Evolutionary conservation across 1,284 basidiomycete genomes (phyloP), one percentile per base, ranked within the genome.

Genomic region (Cystobasidium sp.): DNA sequence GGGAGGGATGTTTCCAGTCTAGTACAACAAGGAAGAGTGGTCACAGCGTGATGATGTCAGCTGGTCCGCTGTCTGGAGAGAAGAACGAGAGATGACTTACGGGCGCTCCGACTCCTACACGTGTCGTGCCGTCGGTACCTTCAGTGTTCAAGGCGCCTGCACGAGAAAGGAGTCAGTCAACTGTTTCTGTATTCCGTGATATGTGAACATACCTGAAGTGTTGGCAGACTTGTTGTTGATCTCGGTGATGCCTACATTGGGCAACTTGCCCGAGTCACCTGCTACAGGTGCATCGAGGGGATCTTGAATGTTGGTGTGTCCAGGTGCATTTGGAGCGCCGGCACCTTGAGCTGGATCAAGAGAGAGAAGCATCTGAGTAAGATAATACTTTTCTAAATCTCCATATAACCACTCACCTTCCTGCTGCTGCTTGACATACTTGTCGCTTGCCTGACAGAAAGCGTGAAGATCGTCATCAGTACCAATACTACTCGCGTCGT

Each of bases 1-100:
- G 10, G 49, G 47, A 59, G 70, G 70, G 44, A 73, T 66, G 63
- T 73, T 73, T 31, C 52, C 70, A 43, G 70, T 73, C 70, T 73
- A 52, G 41, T 22, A 56, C 18, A 14, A 39, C 16, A 67, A 49
- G n/a, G 7, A 39, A 20, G 1, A 18, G 24, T 43, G 6, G 47
- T 67, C 9, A 43, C 22, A 37, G 20, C 6, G 5, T 12, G 24
- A 22, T 31, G 39, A 37, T 16, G 16, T 51, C 22, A 65, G 62
- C 47, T 22, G 24, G 22, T 3, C 3, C 20, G 37, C 24, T 20
- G 6, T 9, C 18, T 31, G 24, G 10, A 44, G 7, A 44, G 24
- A 1, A 24, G 16, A 20, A 44, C 3, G 24, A 58, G 10, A 31
- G 12, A 3, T 9, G 14, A 18, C 70, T 46, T 49, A 73, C 70